Evolutionary conservation across 495 filamentous ascomycete species (phyloP), one percentile per base, ranked within the genome.

Genomic region (Hypoxylon perforatum): DNA sequence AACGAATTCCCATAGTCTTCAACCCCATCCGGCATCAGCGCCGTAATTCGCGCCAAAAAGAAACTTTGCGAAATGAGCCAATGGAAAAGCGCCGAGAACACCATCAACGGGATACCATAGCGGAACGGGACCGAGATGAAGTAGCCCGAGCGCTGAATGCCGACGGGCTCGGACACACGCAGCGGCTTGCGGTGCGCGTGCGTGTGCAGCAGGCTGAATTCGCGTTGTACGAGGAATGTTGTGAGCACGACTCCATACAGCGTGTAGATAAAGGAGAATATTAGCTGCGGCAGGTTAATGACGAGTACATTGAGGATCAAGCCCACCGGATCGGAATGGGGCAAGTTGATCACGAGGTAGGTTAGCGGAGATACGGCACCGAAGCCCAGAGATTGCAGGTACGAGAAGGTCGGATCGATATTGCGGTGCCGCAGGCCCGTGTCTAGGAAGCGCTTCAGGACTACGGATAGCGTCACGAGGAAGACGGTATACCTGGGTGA

Each of bases 211-310:
- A 25, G 65, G 7, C 52, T 62, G 14, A 62, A 70, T 39, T 70
- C 67, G 22, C 41, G 57, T 19, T 65, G 61, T 11, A 70, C 38
- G 12, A 70, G 57, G n/a, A 57, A 62, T 2, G 61, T 70, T 5
- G 38, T 65, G n/a, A 70, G 17, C n/a, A 64, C 49, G 7, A 42
- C 35, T 11, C 56, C 56, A 30, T 46, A 52, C 8, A 64, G 21
- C 2, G 56, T 63, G 58, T 85, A 85, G 9, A 78, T 48, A 3
- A 82, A 61, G 1, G 80, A 80, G 9, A 85, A 56, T 0, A 82
- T 35, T 0, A 79, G 53, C 63, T 86, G 84, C 0, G 80, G 79
- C 3, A 66, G 46, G 59, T 86, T 85, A 7, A 77, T 75, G 2
- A 80, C 19, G 4, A 81, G 56, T 0, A 77, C 68, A 12, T 61